Percentiles rank a stretch among this genome's conserved stretches.
Evolutionary conservation across 1,139 yeast genomes (phyloP).

Genomic region (Geotrichum carabidarum): DNA sequence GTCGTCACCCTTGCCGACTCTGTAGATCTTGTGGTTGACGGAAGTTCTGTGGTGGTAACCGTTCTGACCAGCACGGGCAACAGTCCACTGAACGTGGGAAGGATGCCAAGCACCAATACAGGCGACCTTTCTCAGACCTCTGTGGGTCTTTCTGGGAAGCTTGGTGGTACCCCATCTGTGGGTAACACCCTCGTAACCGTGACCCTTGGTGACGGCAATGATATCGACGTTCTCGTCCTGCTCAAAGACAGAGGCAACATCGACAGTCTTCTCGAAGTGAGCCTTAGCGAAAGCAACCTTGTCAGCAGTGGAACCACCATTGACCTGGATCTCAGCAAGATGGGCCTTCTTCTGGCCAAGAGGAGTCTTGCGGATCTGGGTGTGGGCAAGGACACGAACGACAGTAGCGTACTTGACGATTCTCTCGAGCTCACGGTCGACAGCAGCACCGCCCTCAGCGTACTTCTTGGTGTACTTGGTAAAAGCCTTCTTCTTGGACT

Average conservation of each 20-base stretch:
- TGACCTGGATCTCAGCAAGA: constrained; percentile 98
- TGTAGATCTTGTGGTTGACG: constrained; percentile 99
- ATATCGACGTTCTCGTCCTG: constrained; percentile 98
- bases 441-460: constrained; percentile 83
- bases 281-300: constrained; percentile 98
- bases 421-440: constrained; percentile 97
- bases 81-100: constrained; percentile 98
- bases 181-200: constrained; percentile 99
- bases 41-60: constrained; percentile 99
- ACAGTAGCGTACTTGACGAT: constrained; percentile 97
- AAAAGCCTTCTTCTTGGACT: constrained; percentile 99
- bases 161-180: constrained; percentile 99
- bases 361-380: constrained; percentile 99
- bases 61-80: constrained; percentile 99
- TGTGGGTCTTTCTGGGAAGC: constrained; percentile 99
- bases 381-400: constrained; percentile 98
- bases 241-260: constrained; percentile 93
- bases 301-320: constrained; percentile 98
- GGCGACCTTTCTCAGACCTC: constrained; percentile 99
- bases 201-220: constrained; percentile 99
- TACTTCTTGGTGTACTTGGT: constrained; percentile 99
- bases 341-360: constrained; percentile 99
- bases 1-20: constrained; percentile 95
- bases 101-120: constrained; percentile 99
- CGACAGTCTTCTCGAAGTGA: constrained; percentile 98